phyloP scores from a whole-genome alignment of 2,329 filamentous ascomycete genomes.

The Sphaerulina vaccinii region DNA sequence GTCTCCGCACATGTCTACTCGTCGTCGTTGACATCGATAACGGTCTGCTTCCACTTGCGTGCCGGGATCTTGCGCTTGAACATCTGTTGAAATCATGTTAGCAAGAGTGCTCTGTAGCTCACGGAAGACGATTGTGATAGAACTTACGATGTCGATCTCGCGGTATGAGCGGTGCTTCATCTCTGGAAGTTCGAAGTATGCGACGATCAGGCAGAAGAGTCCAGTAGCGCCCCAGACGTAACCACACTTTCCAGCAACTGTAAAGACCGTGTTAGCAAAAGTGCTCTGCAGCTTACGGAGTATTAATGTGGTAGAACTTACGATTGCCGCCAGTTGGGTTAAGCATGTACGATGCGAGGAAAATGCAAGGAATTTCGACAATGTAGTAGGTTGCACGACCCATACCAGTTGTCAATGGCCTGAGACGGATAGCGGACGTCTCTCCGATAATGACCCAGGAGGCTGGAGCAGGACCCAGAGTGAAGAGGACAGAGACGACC shows the following conservation, averaged over 20 bases:
- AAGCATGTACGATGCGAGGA: constrained; percentile 56
- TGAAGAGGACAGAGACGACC: constrained; percentile 65
- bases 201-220: constrained; percentile 53
- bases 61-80: constrained; percentile 56
- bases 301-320: constrained; percentile 9
- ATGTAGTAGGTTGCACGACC: constrained; percentile 65
- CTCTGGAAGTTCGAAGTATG: constrained; percentile 55
- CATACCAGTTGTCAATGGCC: constrained; percentile 64
- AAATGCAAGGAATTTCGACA: constrained; percentile 65
- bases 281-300: neutral
- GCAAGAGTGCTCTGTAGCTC: no score
- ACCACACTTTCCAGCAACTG: constrained; percentile 54
- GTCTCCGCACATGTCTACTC: no score
- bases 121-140: no score
- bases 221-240: constrained; percentile 61
- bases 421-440: constrained; percentile 63
- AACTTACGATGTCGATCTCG: constrained; percentile 2
- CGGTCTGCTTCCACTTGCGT: constrained; percentile 56
- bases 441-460: constrained; percentile 68
- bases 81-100: no score
- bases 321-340: constrained; percentile 47
- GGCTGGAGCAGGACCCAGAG: constrained; percentile 60
- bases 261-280: constrained; percentile 29
- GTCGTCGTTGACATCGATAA: constrained; percentile 60
- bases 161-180: constrained; percentile 41